Evolutionary conservation across 208 protist genomes (phyloP).

Genomic region (Trypanosoma brucei): DNA sequence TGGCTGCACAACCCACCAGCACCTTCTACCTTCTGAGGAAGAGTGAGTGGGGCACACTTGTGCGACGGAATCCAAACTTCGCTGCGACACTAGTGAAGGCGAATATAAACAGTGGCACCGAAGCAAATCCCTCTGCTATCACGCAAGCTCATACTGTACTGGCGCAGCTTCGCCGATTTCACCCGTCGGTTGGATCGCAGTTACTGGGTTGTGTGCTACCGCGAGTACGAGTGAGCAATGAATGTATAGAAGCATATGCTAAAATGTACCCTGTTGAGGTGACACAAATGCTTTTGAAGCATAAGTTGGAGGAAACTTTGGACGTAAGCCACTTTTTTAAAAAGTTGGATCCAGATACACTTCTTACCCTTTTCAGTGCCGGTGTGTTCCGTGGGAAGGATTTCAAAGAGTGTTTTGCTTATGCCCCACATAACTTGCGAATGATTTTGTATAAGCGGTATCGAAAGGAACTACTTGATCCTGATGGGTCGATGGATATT

Average conservation of each 20-base stretch:
- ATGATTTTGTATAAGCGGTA: neutral
- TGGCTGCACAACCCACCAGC: neutral
- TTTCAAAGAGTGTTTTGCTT: neutral
- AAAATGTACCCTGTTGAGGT: slow-evolving; percentile 9
- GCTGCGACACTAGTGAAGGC: slow-evolving; percentile 2
- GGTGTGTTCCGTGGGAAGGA: neutral
- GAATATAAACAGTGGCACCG: neutral
- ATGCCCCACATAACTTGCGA: slow-evolving; percentile 2
- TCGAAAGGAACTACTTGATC: neutral
- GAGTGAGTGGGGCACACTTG: slow-evolving; percentile 3
- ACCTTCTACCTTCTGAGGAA: neutral
- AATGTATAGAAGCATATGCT: slow-evolving; percentile 1
- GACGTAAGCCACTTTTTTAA: neutral
- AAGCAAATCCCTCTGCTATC: neutral
- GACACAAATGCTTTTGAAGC: slow-evolving; percentile 10
- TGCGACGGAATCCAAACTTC: slow-evolving; percentile 12
- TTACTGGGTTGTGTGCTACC: slow-evolving; percentile 1
- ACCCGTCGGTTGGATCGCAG: slow-evolving; percentile 8
- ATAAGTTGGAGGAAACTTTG: slow-evolving; percentile 2
- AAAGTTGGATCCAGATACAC: slow-evolving; percentile 1
- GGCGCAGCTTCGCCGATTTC: neutral
- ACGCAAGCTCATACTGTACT: slow-evolving; percentile 3
- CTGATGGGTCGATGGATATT: slow-evolving; percentile 4
- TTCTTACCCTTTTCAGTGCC: slow-evolving; percentile 10
- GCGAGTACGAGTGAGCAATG: neutral